A percentile compares a stretch with the other conserved stretches of the same genome.
Conservation (phyloP, 2,329 filamentous ascomycete species). For the Zalaria obscura region DNA sequence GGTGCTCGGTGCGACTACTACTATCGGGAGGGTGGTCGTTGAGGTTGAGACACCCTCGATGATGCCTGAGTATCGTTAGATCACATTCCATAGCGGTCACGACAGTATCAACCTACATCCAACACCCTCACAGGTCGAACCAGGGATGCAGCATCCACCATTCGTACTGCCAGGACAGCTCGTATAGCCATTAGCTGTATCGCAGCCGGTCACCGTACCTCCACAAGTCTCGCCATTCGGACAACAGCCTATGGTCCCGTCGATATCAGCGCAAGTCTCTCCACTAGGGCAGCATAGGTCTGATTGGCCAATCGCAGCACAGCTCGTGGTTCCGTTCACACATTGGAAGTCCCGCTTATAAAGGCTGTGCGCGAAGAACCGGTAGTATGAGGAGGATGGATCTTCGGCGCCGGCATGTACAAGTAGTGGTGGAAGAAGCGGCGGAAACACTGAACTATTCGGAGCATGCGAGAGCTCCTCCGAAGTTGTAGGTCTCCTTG, state of each 20-base stretch:
- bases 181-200: constrained; percentile 41
- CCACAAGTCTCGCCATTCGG: constrained; percentile 49
- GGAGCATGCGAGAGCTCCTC: constrained; percentile 1
- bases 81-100: neutral
- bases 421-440: constrained; percentile 38
- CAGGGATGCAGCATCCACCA: constrained; percentile 63
- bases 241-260: constrained; percentile 62
- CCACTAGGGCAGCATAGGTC: constrained; percentile 59
- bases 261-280: constrained; percentile 51
- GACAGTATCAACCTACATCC: constrained; percentile 44
- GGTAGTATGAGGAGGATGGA: neutral
- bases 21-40: constrained; percentile 11
- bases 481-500: neutral
- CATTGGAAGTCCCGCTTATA: constrained; percentile 49
- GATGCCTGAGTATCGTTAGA: constrained; percentile 6
- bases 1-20: constrained; percentile 6
- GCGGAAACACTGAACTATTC: constrained; percentile 21
- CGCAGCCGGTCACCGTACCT: constrained; percentile 48
- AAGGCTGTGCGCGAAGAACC: constrained; percentile 16
- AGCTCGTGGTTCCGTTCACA: constrained; percentile 51
- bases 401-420: constrained; percentile 25
- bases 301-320: constrained; percentile 47
- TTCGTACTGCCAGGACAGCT: constrained; percentile 51
- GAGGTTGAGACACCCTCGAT: constrained; percentile 9
- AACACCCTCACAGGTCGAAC: constrained; percentile 53